Evolutionary conservation across 2,329 filamentous ascomycete genomes (phyloP).

Genomic region (Harringtonia aguacate): DNA sequence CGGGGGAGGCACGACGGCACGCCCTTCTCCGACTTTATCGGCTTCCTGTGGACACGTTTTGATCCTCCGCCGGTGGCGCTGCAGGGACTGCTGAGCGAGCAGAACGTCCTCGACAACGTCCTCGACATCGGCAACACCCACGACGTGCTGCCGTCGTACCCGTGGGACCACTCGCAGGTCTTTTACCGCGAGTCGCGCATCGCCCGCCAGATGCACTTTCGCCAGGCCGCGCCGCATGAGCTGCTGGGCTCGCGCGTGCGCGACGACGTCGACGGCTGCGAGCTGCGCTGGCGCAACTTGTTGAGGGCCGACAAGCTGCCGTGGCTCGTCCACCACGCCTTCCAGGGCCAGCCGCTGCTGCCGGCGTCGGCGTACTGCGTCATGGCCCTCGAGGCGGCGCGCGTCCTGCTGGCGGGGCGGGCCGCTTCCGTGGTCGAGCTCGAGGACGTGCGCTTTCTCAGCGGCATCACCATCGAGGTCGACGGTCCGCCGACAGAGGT

Average conservation of each 20-base stretch:
- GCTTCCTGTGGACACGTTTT: slow-evolving; percentile 22
- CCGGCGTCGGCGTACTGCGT: slow-evolving; percentile 35
- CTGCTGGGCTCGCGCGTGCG: slow-evolving; percentile 11
- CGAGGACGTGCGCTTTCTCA: slow-evolving; percentile 19
- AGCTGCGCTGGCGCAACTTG: slow-evolving; percentile 10
- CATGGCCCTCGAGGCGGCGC: slow-evolving; percentile 35
- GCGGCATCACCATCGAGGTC: slow-evolving; percentile 21
- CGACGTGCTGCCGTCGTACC: slow-evolving; percentile 10
- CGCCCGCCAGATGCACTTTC: slow-evolving; percentile 7
- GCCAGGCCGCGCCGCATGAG: slow-evolving; percentile 8
- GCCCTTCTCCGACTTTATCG: slow-evolving; percentile 22
- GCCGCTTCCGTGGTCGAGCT: slow-evolving; percentile 19
- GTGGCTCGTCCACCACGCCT: slow-evolving; percentile 18
- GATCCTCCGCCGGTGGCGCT: slow-evolving; percentile 14
- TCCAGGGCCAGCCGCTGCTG: slow-evolving; percentile 32
- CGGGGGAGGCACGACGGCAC: slow-evolving; percentile 19
- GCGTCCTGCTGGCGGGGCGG: slow-evolving; percentile 15
- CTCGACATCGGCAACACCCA: too few relatives aligned
- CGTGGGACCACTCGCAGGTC: slow-evolving; percentile 11
- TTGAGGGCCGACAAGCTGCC: slow-evolving; percentile 9
- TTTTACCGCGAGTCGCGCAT: slow-evolving; percentile 11
- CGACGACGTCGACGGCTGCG: slow-evolving; percentile 9
- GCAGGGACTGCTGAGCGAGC: slow-evolving; percentile 6
- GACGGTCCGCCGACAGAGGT: slow-evolving; percentile 24
- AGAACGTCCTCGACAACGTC: too few relatives aligned